Base-by-base conservation (phyloP, 139 green algal genomes). In the Trebouxia sp. region DNA sequence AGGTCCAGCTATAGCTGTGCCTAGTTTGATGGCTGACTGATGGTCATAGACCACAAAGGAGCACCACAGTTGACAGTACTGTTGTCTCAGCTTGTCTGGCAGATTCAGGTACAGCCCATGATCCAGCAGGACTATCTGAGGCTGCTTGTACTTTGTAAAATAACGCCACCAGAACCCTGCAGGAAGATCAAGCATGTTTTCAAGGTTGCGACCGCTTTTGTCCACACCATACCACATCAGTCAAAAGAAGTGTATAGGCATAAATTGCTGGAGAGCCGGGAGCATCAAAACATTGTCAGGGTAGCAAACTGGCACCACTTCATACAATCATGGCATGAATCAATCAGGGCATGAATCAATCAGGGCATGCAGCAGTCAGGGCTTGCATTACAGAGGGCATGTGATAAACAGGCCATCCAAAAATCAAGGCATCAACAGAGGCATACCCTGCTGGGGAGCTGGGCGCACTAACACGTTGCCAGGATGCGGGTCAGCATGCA, bases 51-150 rank as follows among this genome's bases (percentile, higher is more conserved):
- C 26, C 6, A 89, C 45, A 45, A 90, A 87, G 66, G 82, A 83
- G 79, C 87, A 92, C 90, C 91, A 92, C 45, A 95, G 87, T 80
- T 93, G 89, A 80, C 90, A 95, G 74, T 94, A 94, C 78, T 87
- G 78, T 78, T 86, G 81, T 11, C 93, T 80, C 67, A 96, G 78
- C 41, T 84, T 30, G 14, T 89, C 83, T 5, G 65, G 55, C 47
- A 97, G 82, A 0, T 82, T n/a, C 9, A 94, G 53, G 82, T 97
- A 97, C 0, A 92, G 87, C 8, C 94, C 94, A 65, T 98, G 94
- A 76, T 98, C 94, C 38, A 97, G 88, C 65, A 98, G 82, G 30
- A 98, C 92, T 11, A 98, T 56, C 85, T 98, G 87, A 35, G 92
- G 92, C 17, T 85, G 66, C 28, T 86, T 82, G 66, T 83, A 82